Evolutionary conservation across 306 rosid genomes (phyloP).

Genomic region (Vigna radiata): DNA sequence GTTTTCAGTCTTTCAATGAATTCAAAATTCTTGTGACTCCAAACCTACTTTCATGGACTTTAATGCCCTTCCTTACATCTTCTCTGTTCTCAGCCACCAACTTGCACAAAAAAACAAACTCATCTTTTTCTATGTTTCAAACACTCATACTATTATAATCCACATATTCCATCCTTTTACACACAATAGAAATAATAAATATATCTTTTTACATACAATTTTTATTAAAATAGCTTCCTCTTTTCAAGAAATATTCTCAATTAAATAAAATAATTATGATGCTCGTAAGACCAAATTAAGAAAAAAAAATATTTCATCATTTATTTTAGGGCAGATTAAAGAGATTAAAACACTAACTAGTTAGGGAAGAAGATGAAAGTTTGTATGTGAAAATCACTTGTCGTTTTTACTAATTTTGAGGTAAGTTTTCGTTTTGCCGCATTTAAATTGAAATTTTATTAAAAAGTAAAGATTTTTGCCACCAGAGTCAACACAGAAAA

Average conservation of each 20-base stretch:
- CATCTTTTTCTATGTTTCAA: conserved; percentile 16
- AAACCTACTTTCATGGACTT: conserved; percentile 33
- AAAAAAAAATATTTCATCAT: too few species aligned
- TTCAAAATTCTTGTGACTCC: conserved; percentile 28
- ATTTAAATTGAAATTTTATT: background rate
- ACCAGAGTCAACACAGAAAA: background rate
- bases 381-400: background rate
- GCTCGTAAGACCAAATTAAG: too few species aligned
- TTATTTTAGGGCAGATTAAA: too few species aligned
- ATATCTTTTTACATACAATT: too few species aligned
- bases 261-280: too few species aligned
- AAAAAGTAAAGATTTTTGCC: background rate
- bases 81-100: conserved; percentile 35
- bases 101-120: background rate
- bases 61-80: conserved; percentile 33
- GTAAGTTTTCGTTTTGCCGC: background rate
- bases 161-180: too few species aligned
- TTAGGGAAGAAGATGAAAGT: too few species aligned
- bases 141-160: background rate
- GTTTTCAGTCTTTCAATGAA: conserved; percentile 1
- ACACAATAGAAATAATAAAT: too few species aligned
- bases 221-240: too few species aligned
- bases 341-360: too few species aligned
- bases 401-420: background rate
- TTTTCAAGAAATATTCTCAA: too few species aligned